Evolutionary conservation across 345 rosid genomes (phyloP), one percentile per base, ranked within the genome.

Genomic region (Xanthoceras sorbifolium): DNA sequence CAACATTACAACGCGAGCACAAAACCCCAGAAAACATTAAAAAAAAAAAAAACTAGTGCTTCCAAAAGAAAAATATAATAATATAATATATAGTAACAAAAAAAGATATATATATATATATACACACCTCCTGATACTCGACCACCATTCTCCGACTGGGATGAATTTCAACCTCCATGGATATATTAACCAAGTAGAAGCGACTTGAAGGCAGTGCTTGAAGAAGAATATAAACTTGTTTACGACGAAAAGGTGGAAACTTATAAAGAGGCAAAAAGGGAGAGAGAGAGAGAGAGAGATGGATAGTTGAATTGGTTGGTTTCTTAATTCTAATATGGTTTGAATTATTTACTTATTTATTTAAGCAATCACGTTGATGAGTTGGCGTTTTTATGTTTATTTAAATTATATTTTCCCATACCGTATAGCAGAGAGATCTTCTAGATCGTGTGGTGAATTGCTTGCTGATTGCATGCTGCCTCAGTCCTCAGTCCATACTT

Each of bases 91-190:
- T 2, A 0, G 34, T 2, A 50, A 18, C 44, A 18, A 7, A 1
- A n/a, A 3, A 6, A 59, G 28, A 69, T 29, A n/a, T 3, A 64
- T 0, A 6, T 18, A 34, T 23, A 8, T 73, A 6, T 52, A 46
- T 1, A 17, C 42, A 71, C 72, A 89, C 93, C 93, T 87, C 93
- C 31, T 72, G 84, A 54, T 86, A 89, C 73, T 83, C 83, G 54
- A 80, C 66, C 29, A 76, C 89, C 86, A 80, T 85, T 60, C 15
- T 48, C 28, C 5, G 26, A 17, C 48, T 46, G 36, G 76, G 69
- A 44, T 28, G 69, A 12, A 26, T 63, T 74, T 80, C 83, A 62
- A 80, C 69, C 36, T 76, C 88, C 91, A 86, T 86, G 52, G 32
- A 36, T 55, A 36, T 55, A 52, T 23, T 22, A 5, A 48, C 25